Conservation (phyloP, 2,329 filamentous ascomycete genomes). For the Hypoxylon sp. region DNA sequence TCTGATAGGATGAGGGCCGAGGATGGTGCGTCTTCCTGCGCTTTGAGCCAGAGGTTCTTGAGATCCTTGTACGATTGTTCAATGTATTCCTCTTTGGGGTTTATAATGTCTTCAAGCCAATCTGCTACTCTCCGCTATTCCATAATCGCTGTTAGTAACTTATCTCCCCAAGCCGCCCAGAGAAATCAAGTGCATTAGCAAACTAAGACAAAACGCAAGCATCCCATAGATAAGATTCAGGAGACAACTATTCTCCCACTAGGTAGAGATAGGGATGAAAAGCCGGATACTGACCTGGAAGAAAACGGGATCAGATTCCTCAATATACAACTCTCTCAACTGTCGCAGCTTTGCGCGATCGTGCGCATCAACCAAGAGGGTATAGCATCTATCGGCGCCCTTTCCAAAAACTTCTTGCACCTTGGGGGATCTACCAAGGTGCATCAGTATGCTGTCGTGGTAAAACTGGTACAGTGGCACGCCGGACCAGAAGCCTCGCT, state of each 20-base stretch:
- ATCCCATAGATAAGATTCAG: neutral
- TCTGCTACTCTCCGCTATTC: constrained; percentile 27
- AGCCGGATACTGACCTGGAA: constrained; percentile 35
- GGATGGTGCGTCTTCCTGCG: constrained; percentile 26
- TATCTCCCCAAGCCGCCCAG: neutral
- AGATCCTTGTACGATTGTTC: constrained; percentile 28
- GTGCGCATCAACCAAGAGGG: constrained; percentile 34
- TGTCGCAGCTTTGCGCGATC: constrained; percentile 34
- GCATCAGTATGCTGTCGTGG: constrained; percentile 41
- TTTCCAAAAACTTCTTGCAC: constrained; percentile 38
- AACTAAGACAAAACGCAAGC: neutral
- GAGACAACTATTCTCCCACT: neutral
- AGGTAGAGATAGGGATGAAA: neutral
- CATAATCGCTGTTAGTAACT: constrained; percentile 17
- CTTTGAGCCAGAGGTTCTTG: constrained; percentile 36
- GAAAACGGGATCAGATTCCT: constrained; percentile 38
- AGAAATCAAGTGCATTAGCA: neutral
- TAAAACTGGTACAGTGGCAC: constrained; percentile 39
- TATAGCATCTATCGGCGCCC: constrained; percentile 35
- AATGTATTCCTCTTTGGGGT: constrained; percentile 24
- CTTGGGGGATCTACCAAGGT: constrained; percentile 40
- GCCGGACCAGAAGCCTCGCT: constrained; percentile 40
- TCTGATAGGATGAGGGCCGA: constrained; percentile 29
- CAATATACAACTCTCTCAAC: constrained; percentile 29
- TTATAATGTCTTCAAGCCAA: constrained; percentile 30